A percentile compares a stretch with the other conserved stretches of the same genome.
These are phyloP conservation scores for Globisporangium radiosum DNA, from an alignment of 352 stramenopile genomes.

Conservation along the genomic window DNA sequence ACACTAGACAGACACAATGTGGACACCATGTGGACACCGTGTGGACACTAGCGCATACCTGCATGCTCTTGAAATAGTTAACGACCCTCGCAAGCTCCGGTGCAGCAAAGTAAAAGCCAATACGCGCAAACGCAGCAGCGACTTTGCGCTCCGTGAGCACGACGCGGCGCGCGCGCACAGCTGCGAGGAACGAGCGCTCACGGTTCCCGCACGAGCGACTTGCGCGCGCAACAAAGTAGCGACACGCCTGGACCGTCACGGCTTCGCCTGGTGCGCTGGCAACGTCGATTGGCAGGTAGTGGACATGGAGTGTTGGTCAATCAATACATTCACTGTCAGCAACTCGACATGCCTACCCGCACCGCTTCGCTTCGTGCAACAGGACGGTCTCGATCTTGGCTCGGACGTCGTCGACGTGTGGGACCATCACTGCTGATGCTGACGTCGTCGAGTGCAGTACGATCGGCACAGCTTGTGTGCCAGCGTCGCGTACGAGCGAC, in stretches of 20 bases:
- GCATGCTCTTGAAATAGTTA: conserved; percentile 36
- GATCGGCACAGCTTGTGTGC: conserved; percentile 20
- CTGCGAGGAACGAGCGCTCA: conserved; percentile 50
- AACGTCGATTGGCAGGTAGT: no score
- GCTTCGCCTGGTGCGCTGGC: conserved; percentile 43
- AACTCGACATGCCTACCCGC: not conserved
- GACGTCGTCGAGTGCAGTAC: conserved; percentile 48
- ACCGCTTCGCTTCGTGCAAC: conserved; percentile 56
- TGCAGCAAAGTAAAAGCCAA: conserved; percentile 49
- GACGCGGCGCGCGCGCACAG: conserved; percentile 52
- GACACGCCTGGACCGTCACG: conserved; percentile 49
- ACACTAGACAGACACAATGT: no score
- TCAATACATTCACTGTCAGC: no score
- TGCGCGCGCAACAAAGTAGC: conserved; percentile 47
- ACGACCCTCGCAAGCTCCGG: conserved; percentile 45
- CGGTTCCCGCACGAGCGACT: conserved; percentile 31
- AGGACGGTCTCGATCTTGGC: conserved; percentile 51
- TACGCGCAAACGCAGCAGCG: conserved; percentile 31
- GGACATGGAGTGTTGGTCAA: no score
- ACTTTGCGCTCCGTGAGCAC: conserved; percentile 63
- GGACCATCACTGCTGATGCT: conserved; percentile 39
- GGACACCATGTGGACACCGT: no score
- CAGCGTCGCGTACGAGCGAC: conserved; percentile 26
- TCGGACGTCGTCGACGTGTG: conserved; percentile 37
- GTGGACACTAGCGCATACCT: conserved; percentile 17